A percentile compares a stretch with the other conserved stretches of the same genome.
These are phyloP conservation scores for Blepharisma stoltei DNA, from an alignment of 73 alveolate species.

Conservation along the genomic window DNA sequence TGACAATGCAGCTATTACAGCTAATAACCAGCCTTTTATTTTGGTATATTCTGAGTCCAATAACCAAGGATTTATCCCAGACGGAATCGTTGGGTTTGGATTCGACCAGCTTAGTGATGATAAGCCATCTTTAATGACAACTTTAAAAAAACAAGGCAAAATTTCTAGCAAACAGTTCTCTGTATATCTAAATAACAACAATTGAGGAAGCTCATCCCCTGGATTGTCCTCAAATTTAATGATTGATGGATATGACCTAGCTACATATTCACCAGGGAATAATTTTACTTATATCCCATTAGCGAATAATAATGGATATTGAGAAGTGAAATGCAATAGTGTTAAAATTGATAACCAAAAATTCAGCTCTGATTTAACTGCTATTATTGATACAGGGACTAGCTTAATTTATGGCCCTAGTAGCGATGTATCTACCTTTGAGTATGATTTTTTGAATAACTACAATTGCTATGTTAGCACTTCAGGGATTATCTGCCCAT, in stretches of 20 bases:
- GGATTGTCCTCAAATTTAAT: not conserved
- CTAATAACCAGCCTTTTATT: not conserved
- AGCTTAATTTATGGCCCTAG: not conserved
- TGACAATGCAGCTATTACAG: not conserved
- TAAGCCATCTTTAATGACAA: not conserved
- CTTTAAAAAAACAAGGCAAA: not conserved
- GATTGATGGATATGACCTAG: not conserved
- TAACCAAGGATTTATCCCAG: not conserved
- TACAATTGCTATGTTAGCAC: not conserved
- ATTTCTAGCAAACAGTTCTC: not conserved
- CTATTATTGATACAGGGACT: slow-evolving; percentile 4
- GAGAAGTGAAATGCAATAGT: not conserved
- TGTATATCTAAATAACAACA: not conserved
- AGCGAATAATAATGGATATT: not conserved
- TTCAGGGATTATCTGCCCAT: not conserved
- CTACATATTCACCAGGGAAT: not conserved
- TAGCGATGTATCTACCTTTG: not conserved
- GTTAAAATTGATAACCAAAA: not conserved
- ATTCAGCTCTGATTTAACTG: not conserved
- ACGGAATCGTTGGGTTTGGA: not conserved
- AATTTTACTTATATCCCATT: not conserved
- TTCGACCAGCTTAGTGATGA: not conserved
- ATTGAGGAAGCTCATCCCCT: not conserved
- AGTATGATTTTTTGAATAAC: not conserved
- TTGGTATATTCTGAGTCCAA: not conserved